Evolutionary conservation across 2,329 filamentous ascomycete genomes (phyloP).

Genomic region (Magnaporthales sp.): DNA sequence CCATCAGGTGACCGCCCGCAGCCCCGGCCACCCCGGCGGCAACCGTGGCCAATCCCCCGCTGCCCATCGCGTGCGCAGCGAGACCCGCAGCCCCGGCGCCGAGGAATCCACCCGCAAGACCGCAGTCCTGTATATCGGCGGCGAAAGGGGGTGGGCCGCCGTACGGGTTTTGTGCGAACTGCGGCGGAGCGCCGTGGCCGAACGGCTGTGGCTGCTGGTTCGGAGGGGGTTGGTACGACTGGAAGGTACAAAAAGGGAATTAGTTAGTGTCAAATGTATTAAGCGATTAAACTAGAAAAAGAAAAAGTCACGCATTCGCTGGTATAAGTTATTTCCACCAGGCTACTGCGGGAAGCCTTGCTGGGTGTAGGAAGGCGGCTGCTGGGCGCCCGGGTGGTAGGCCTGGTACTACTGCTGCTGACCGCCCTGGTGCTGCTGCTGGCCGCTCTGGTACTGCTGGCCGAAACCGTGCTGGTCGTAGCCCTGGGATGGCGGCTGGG

Average conservation of each 20-base stretch:
- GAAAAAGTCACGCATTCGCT: too few relatives aligned
- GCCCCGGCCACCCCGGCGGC: neutral
- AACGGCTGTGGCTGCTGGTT: neutral
- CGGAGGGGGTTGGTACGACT: neutral
- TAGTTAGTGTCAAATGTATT: too few relatives aligned
- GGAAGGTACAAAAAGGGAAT: too few relatives aligned
- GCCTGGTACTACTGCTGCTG: neutral
- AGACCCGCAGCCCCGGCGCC: neutral
- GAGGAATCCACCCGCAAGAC: neutral
- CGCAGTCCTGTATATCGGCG: neutral
- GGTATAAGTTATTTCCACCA: too few relatives aligned
- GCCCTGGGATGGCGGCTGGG: neutral
- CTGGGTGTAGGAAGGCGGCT: neutral
- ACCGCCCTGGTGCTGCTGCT: neutral
- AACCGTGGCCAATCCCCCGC: neutral
- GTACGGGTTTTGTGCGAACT: neutral
- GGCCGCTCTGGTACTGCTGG: neutral
- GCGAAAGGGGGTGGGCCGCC: neutral
- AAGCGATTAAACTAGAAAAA: too few relatives aligned
- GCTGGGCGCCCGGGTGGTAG: neutral
- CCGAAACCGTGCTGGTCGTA: slow-evolving; percentile 1
- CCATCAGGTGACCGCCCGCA: neutral
- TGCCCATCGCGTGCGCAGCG: slow-evolving; percentile 2
- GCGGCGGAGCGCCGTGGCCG: neutral
- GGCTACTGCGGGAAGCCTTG: neutral